Conservation (phyloP, 176 grass and related monocot genomes). For the Rhynchospora breviuscula region DNA sequence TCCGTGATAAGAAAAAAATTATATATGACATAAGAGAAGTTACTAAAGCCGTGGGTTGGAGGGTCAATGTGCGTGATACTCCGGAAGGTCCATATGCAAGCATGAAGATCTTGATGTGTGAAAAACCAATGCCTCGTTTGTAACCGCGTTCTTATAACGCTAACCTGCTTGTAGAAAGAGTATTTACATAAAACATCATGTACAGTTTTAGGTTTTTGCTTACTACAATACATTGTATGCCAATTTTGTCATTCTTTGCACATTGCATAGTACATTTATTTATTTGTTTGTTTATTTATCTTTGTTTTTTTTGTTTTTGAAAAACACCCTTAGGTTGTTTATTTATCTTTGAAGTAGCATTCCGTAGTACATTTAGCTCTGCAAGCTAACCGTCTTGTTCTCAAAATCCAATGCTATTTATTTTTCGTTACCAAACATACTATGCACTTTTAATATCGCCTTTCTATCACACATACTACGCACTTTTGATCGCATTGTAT, state of each 20-base stretch:
- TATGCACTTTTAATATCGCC: too few species aligned
- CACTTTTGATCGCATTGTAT: too few species aligned
- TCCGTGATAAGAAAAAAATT: conserved; percentile 52
- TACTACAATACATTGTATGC: background rate
- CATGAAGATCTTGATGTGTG: conserved; percentile 69
- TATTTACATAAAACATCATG: background rate
- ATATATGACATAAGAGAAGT: conserved; percentile 52
- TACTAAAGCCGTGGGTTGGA: conserved; percentile 58
- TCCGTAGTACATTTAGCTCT: background rate
- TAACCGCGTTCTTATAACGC: background rate
- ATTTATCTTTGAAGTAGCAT: background rate
- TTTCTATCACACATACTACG: too few species aligned
- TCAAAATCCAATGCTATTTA: too few species aligned
- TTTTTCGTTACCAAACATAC: too few species aligned
- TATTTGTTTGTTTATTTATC: too few species aligned
- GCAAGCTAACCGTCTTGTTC: background rate
- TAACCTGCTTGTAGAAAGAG: background rate
- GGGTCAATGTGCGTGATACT: conserved; percentile 52
- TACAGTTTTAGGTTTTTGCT: conserved; percentile 5
- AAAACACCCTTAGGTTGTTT: too few species aligned
- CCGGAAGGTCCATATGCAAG: conserved; percentile 62
- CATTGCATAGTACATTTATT: background rate
- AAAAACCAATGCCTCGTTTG: conserved; percentile 55
- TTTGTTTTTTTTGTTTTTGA: too few species aligned
- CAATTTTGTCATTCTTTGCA: conserved; percentile 10